Conservation (phyloP, 345 rosid species). For the Eucalyptus tenuipes region DNA sequence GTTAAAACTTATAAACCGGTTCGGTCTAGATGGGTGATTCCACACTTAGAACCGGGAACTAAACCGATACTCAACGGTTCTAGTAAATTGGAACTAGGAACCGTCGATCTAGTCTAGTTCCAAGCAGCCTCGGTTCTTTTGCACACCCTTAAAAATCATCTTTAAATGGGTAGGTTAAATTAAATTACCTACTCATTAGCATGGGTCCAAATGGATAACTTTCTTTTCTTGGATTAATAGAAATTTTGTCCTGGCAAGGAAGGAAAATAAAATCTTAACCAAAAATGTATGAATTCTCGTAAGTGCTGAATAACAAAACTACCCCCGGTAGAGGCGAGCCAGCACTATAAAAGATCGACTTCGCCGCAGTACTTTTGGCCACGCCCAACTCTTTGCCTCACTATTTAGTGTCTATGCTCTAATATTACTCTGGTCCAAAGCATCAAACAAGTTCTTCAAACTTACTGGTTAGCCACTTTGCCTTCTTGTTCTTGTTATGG, state of each 20-base stretch:
- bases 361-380: neutral
- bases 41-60: too few species aligned
- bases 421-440: neutral
- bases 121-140: too few species aligned
- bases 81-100: too few species aligned
- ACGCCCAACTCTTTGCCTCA: neutral
- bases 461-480: neutral
- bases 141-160: too few species aligned
- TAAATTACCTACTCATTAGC: neutral
- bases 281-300: neutral
- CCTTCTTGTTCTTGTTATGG: neutral
- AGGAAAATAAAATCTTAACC: neutral
- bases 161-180: neutral
- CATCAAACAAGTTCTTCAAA: neutral
- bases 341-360: neutral
- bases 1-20: too few species aligned
- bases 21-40: too few species aligned
- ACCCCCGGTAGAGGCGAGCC: neutral
- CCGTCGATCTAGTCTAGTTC: fast-evolving
- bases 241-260: neutral
- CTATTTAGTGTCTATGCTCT: neutral
- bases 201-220: neutral
- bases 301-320: neutral
- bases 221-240: neutral
- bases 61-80: too few species aligned